A percentile compares a stretch with the other conserved stretches of the same genome.
Evolutionary conservation across 169 alveolate species (phyloP).

Genomic region (Plasmodium malariae): DNA sequence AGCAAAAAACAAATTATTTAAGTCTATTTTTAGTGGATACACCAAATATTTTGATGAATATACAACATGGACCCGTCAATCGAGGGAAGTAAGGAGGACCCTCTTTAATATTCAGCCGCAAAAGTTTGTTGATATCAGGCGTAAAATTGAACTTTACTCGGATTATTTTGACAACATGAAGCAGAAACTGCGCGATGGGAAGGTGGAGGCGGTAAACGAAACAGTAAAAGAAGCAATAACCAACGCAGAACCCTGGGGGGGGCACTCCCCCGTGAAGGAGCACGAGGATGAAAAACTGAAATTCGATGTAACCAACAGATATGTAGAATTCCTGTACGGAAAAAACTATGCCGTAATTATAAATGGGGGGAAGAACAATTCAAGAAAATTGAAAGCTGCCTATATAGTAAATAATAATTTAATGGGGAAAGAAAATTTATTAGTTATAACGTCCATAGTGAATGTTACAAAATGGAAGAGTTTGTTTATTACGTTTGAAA

Average conservation of each 20-base stretch:
- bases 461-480: conserved; percentile 53
- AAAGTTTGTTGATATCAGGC: conserved; percentile 1
- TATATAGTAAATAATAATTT: conserved; percentile 43
- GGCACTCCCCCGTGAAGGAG: not conserved
- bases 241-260: not conserved
- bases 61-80: not conserved
- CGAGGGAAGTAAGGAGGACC: not conserved
- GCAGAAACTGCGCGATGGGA: not conserved
- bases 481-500: not conserved
- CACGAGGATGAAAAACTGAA: conserved; percentile 12
- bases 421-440: conserved; percentile 31
- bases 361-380: conserved; percentile 51
- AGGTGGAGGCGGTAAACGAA: not conserved
- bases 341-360: conserved; percentile 50
- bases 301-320: conserved; percentile 16
- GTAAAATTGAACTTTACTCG: conserved; percentile 21
- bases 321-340: conserved; percentile 21
- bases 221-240: not conserved
- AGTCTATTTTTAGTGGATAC: conserved; percentile 6
- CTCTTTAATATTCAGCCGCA: conserved; percentile 16
- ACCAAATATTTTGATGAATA: conserved; percentile 14
- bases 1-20: conserved; percentile 28
- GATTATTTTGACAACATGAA: conserved; percentile 39
- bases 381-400: conserved; percentile 60
- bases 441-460: conserved; percentile 44